Conservation (phyloP, 768 basidiomycete genomes). For the Hydnomerulius pinastri region DNA sequence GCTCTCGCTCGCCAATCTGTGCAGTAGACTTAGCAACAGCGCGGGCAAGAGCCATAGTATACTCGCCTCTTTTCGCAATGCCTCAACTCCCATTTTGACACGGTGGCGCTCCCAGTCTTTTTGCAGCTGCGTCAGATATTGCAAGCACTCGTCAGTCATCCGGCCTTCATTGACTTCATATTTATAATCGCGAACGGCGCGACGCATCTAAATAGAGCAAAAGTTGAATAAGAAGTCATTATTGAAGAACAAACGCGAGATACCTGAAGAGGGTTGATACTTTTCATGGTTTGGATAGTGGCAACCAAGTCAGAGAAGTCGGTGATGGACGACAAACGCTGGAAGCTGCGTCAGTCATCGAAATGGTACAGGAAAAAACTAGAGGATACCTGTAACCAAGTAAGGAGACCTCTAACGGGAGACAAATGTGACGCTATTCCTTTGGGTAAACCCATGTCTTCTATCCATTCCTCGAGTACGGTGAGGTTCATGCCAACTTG, state of each 20-base stretch:
- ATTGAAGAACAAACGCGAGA: neutral
- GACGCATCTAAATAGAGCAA: constrained; percentile 66
- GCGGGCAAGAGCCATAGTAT: neutral
- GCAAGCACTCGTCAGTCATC: constrained; percentile 94
- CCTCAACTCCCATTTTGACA: constrained; percentile 83
- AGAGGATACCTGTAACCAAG: constrained; percentile 74
- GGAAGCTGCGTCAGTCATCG: constrained; percentile 11
- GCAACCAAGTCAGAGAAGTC: constrained; percentile 89
- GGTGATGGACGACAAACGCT: constrained; percentile 84
- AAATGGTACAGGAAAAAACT: neutral
- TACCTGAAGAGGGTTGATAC: constrained; percentile 92
- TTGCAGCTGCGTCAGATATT: constrained; percentile 93
- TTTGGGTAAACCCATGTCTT: constrained; percentile 73
- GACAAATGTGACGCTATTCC: constrained; percentile 81
- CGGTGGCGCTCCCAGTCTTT: constrained; percentile 97
- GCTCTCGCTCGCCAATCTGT: constrained; percentile 70
- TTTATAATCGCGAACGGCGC: constrained; percentile 89
- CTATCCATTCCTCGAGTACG: constrained; percentile 90
- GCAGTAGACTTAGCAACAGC: constrained; percentile 4
- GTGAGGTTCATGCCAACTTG: constrained; percentile 89
- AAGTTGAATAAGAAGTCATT: neutral
- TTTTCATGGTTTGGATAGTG: constrained; percentile 84
- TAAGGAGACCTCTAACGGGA: constrained; percentile 80
- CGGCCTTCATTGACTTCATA: constrained; percentile 90
- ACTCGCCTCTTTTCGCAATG: constrained; percentile 76